Evolutionary conservation across 345 rosid genomes (phyloP).

Genomic region (sweet orange (Citrus sinensis)): DNA sequence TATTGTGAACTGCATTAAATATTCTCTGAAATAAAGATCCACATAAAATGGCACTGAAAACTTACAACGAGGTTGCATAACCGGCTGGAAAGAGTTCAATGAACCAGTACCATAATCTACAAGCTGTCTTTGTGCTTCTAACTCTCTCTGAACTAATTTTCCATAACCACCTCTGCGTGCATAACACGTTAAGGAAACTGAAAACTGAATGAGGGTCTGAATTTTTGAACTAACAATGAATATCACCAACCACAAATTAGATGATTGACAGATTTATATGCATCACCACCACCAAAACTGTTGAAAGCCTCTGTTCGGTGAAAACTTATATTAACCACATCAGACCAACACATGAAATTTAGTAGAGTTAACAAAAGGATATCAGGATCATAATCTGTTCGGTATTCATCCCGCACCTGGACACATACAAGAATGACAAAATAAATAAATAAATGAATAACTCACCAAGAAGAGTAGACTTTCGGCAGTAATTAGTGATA

Average conservation of each 20-base stretch:
- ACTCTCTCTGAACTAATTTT: conserved; percentile 81
- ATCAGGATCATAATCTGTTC: conserved; percentile 99
- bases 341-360: neutral
- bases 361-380: conserved; percentile 52
- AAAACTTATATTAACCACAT: neutral
- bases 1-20: neutral
- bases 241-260: neutral
- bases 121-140: conserved; percentile 92
- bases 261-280: neutral
- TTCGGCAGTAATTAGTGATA: neutral
- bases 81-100: conserved; percentile 63
- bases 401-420: conserved; percentile 98
- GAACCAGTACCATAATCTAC: conserved; percentile 97
- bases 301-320: neutral
- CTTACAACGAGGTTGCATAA: conserved; percentile 73
- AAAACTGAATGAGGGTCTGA: conserved; percentile 14
- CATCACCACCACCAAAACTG: neutral
- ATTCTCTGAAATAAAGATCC: neutral
- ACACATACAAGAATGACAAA: neutral
- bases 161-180: conserved; percentile 99
- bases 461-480: neutral
- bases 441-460: conserved; percentile 11
- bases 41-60: conserved; percentile 13
- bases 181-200: conserved; percentile 33
- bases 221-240: conserved; percentile 1